Base-by-base conservation (phyloP, 768 basidiomycete species). In the Trametes cinnabarina region DNA sequence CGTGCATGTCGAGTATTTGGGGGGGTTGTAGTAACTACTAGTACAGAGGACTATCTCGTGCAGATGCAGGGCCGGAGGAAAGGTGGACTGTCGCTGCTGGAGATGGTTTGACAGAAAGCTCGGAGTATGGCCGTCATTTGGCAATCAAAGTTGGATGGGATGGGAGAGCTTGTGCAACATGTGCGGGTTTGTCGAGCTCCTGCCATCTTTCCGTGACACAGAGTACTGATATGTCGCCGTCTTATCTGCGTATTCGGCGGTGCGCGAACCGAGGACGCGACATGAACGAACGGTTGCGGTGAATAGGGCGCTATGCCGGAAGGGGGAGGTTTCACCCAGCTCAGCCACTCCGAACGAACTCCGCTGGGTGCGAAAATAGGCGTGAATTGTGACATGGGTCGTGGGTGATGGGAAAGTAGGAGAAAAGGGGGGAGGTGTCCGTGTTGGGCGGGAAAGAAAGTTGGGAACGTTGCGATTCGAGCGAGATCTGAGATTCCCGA, bases 401-500 rank as follows among this genome's bases (percentile, higher is more conserved):
- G 30, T 19, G 40, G 25, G 17, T 44, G 52, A 55, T 47, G 15
- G 44, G 43, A 26, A 22, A 15, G 10, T 25, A 20, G 41, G 20
- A 20, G 20, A 26, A 46, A 46, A 44, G 43, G 25, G 44, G 43
- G 28, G 40, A 25, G n/a, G n/a, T 15, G 37, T 55, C 54, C 54
- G 54, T 25, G 46, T 23, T 26, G 46, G n/a, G 54, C 54, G 54
- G 54, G 54, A 55, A 32, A 41, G 37, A 47, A 47, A 44, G 53
- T 47, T 47, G 50, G 57, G 57, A 46, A 49, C 25, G 48, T 43
- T 22, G 49, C 25, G 22, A 37, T 15, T 39, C n/a, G 37, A 39
- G 50, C 47, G 51, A 32, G 57, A 46, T 46, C 15, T 15, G 26
- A 32, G 60, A 61, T 53, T 39, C 47, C 46, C 48, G 60, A 58